These are phyloP conservation scores for Monosporascus cannonballus DNA, from an alignment of 2,329 filamentous ascomycete genomes.

Conservation along the genomic window DNA sequence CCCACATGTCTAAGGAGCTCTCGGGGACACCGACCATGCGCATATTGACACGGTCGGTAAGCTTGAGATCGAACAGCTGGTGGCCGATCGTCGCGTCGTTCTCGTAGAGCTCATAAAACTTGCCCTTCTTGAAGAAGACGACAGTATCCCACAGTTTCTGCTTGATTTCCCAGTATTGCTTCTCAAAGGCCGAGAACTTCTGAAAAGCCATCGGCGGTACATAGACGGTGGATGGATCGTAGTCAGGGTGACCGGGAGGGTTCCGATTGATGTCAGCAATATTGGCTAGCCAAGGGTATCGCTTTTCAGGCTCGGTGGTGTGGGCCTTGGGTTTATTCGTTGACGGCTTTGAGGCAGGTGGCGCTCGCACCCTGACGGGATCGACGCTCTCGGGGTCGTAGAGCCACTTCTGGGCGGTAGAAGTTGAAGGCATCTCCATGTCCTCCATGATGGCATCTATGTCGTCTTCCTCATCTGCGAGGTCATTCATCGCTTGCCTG, in stretches of 20 bases:
- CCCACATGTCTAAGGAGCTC: slow-evolving; percentile 92
- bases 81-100: slow-evolving; percentile 96
- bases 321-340: slow-evolving; percentile 63
- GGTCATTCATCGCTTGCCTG: slow-evolving; percentile 27
- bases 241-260: slow-evolving; percentile 73
- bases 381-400: slow-evolving; percentile 46
- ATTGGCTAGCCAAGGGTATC: slow-evolving; percentile 87
- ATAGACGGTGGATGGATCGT: slow-evolving; percentile 85
- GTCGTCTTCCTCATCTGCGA: slow-evolving; percentile 39
- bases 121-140: slow-evolving; percentile 99
- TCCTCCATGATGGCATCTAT: slow-evolving; percentile 52
- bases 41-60: slow-evolving; percentile 98
- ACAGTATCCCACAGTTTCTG: slow-evolving; percentile 96
- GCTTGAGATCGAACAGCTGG: slow-evolving; percentile 93
- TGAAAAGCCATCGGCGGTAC: slow-evolving; percentile 75
- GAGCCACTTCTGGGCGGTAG: slow-evolving; percentile 79
- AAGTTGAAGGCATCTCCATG: slow-evolving; percentile 51
- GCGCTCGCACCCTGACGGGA: slow-evolving; percentile 20
- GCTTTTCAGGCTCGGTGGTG: slow-evolving; percentile 73
- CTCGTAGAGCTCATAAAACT: slow-evolving; percentile 98
- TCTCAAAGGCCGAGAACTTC: slow-evolving; percentile 90
- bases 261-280: slow-evolving; percentile 80
- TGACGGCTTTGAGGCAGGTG: slow-evolving; percentile 20
- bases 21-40: slow-evolving; percentile 98
- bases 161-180: slow-evolving; percentile 99